These are phyloP conservation scores for Ceratocystis cacaofunesta DNA, from an alignment of 2,329 filamentous ascomycete species.

Conservation along the genomic window DNA sequence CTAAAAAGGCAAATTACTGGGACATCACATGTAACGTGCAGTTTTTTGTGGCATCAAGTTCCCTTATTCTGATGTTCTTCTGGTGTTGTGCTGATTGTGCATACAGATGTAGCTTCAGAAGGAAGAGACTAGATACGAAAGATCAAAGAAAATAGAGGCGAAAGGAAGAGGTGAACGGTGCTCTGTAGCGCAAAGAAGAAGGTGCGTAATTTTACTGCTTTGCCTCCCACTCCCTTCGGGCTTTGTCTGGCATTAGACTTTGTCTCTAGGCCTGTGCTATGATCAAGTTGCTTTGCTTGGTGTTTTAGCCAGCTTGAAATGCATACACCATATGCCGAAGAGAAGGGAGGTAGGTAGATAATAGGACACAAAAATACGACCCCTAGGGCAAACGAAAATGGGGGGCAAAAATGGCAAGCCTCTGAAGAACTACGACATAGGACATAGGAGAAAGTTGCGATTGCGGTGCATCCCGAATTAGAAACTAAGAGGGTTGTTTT, in stretches of 20 bases:
- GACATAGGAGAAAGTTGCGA: neutral
- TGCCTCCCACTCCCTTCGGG: neutral
- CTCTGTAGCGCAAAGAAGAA: neutral
- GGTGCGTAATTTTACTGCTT: neutral
- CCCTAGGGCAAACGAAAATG: neutral
- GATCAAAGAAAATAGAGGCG: neutral
- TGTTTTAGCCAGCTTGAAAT: neutral
- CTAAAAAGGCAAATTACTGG: neutral
- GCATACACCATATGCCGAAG: neutral
- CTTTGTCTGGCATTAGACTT: neutral
- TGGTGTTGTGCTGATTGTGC: neutral
- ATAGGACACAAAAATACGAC: neutral
- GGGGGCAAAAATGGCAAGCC: neutral
- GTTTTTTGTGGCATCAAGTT: neutral
- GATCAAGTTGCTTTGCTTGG: neutral
- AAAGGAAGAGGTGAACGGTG: neutral
- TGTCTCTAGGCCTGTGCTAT: neutral
- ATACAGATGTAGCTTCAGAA: neutral
- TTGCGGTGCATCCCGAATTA: neutral
- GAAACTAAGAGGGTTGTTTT: neutral
- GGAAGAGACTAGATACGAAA: neutral
- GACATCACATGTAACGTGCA: neutral
- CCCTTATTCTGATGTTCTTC: neutral
- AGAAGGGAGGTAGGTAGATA: neutral
- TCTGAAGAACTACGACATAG: neutral